These are phyloP conservation scores for Magnolia kwangsiensis DNA, from an alignment of 164 flowering plant species.

Conservation along the genomic window DNA sequence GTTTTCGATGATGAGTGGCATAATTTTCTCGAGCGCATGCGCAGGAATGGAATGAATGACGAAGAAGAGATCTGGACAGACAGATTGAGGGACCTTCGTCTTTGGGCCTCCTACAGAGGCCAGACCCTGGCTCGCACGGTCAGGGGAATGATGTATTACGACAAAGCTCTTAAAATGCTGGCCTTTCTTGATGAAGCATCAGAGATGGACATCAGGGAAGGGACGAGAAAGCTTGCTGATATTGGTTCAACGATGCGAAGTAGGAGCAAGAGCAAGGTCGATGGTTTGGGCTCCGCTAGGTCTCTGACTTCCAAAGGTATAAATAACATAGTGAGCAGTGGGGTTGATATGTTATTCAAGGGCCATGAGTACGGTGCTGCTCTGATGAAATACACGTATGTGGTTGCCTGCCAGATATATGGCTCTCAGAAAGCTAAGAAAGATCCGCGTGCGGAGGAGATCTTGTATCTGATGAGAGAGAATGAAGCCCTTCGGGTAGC, in stretches of 20 bases:
- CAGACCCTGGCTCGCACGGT: slow-evolving; percentile 95
- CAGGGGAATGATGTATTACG: slow-evolving; percentile 96
- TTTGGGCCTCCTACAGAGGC: slow-evolving; percentile 93
- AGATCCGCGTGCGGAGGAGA: slow-evolving; percentile 75
- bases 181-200: slow-evolving; percentile 83
- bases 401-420: slow-evolving; percentile 84
- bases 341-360: slow-evolving; percentile 57
- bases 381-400: slow-evolving; percentile 85
- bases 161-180: slow-evolving; percentile 77
- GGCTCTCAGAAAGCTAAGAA: slow-evolving; percentile 71
- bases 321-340: slow-evolving; percentile 37
- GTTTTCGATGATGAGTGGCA: slow-evolving; percentile 84
- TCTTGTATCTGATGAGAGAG: slow-evolving; percentile 64
- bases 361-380: slow-evolving; percentile 75
- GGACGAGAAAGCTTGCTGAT: slow-evolving; percentile 47
- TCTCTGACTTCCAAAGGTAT: slow-evolving; percentile 33
- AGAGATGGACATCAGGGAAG: slow-evolving; percentile 67
- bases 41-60: slow-evolving; percentile 58
- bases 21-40: slow-evolving; percentile 81
- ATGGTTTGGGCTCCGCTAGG: slow-evolving; percentile 15
- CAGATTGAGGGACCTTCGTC: slow-evolving; percentile 62
- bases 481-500: slow-evolving; percentile 95
- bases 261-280: slow-evolving; percentile 18
- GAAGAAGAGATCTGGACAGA: slow-evolving; percentile 57
- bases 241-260: slow-evolving; percentile 32